Conservation (phyloP, 352 stramenopile genomes). For the Globisporangium nagaii region DNA sequence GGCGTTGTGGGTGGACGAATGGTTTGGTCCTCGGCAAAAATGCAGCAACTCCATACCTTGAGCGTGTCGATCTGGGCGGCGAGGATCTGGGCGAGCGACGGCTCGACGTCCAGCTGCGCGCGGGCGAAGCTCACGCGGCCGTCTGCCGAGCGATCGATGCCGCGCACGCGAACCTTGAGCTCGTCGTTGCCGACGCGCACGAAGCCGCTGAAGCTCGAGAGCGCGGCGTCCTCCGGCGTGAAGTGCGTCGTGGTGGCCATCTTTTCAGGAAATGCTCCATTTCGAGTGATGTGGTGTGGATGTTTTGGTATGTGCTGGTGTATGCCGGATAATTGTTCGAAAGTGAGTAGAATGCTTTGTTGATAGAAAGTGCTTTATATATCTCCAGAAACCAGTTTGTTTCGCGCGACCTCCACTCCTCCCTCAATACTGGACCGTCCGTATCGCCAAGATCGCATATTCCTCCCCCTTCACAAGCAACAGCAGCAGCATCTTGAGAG, state of each 20-base stretch:
- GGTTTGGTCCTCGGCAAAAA: neutral
- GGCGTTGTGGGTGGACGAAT: neutral
- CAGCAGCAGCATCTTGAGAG: too few species aligned
- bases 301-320: too few species aligned
- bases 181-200: constrained; percentile 44
- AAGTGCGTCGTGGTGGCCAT: constrained; percentile 11
- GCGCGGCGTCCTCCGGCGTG: constrained; percentile 36
- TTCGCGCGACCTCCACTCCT: too few species aligned
- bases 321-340: too few species aligned
- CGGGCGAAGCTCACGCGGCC: constrained; percentile 23
- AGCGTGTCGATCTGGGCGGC: constrained; percentile 34
- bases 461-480: too few species aligned
- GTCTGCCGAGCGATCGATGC: constrained; percentile 21
- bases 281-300: too few species aligned
- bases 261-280: too few species aligned
- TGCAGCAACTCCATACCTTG: constrained; percentile 20
- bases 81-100: constrained; percentile 40
- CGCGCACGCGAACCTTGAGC: constrained; percentile 40
- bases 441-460: too few species aligned
- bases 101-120: constrained; percentile 50
- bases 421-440: too few species aligned
- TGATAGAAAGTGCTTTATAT: too few species aligned
- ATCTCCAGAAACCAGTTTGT: too few species aligned
- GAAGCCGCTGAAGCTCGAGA: constrained; percentile 43
- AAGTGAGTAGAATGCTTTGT: too few species aligned